Conservation (phyloP, 352 stramenopile genomes). For the Pythium brassicae region DNA sequence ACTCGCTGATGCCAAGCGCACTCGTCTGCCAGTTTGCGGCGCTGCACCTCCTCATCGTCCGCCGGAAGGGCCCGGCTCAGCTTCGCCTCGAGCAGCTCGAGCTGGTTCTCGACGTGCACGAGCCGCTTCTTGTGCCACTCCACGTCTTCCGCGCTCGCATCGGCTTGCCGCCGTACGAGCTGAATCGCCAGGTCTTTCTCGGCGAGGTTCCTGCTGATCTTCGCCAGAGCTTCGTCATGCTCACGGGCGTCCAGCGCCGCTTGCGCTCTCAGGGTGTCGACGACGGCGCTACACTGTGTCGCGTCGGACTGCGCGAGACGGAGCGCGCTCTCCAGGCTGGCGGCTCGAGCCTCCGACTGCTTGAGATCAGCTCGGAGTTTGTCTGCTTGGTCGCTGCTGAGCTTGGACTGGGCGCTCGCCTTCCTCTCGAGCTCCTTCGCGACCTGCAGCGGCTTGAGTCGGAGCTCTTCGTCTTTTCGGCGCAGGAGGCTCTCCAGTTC, state of each 20-base stretch:
- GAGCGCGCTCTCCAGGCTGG: constrained; percentile 4
- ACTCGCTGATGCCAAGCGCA: constrained; percentile 61
- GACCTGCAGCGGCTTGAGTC: constrained; percentile 5
- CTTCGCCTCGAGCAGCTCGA: constrained; percentile 42
- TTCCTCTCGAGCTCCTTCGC: constrained; percentile 15
- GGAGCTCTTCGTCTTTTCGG: constrained; percentile 23
- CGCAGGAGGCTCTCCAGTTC: constrained; percentile 27
- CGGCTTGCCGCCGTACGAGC: constrained; percentile 20
- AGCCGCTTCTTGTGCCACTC: constrained; percentile 23
- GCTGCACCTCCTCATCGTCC: constrained; percentile 44
- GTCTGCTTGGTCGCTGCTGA: constrained; percentile 13
- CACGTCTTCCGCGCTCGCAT: constrained; percentile 23
- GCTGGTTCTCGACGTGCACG: constrained; percentile 39
- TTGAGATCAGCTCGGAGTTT: constrained; percentile 18
- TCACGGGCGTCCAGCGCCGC: neutral
- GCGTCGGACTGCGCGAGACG: neutral
- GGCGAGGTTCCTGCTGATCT: neutral
- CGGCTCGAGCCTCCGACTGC: neutral
- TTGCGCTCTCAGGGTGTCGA: neutral
- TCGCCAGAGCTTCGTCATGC: neutral
- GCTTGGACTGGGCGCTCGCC: constrained; percentile 13
- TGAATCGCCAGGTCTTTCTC: constrained; percentile 15
- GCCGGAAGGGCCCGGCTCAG: constrained; percentile 42
- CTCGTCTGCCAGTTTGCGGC: constrained; percentile 36
- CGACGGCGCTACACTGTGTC: neutral